Percentiles rank a stretch among this genome's conserved stretches.
phyloP scores from a whole-genome alignment of 179 eudicot genomes.

The Heliamphora pulchella region DNA sequence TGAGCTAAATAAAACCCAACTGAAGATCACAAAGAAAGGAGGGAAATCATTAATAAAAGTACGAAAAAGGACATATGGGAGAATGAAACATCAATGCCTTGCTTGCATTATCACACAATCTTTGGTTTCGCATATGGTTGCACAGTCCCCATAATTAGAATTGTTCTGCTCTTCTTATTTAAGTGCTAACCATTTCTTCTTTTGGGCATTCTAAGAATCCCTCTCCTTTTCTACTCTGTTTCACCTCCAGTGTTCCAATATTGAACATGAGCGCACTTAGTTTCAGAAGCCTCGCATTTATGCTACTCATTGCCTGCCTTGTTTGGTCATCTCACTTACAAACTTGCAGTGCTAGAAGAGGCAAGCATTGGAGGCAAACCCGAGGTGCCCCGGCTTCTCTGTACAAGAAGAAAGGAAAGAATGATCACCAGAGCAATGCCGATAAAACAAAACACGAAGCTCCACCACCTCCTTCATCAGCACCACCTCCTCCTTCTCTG shows the following conservation, averaged over 20 bases:
- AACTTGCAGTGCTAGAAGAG: conserved; percentile 53
- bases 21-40: conserved; percentile 15
- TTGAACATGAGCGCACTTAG: conserved; percentile 21
- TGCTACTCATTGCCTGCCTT: conserved; percentile 36
- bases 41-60: conserved; percentile 14
- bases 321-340: conserved; percentile 39
- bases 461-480: conserved; percentile 24
- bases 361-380: conserved; percentile 58
- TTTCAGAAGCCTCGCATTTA: conserved; percentile 36
- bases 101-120: conserved; percentile 21
- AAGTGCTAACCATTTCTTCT: conserved; percentile 36
- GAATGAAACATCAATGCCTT: conserved; percentile 40
- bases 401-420: conserved; percentile 35
- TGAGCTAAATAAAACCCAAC: conserved; percentile 15
- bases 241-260: background rate
- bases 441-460: conserved; percentile 40
- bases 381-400: conserved; percentile 24
- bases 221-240: conserved; percentile 12
- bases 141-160: conserved; percentile 20
- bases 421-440: conserved; percentile 28
- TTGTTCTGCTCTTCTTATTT: conserved; percentile 36
- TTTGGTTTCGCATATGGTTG: conserved; percentile 13
- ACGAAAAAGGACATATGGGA: background rate
- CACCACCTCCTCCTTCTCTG: background rate
- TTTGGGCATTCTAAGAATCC: conserved; percentile 15